These are phyloP conservation scores for Mediolabrus comicus DNA, from an alignment of 108 stramenopile genomes.

Conservation along the genomic window DNA sequence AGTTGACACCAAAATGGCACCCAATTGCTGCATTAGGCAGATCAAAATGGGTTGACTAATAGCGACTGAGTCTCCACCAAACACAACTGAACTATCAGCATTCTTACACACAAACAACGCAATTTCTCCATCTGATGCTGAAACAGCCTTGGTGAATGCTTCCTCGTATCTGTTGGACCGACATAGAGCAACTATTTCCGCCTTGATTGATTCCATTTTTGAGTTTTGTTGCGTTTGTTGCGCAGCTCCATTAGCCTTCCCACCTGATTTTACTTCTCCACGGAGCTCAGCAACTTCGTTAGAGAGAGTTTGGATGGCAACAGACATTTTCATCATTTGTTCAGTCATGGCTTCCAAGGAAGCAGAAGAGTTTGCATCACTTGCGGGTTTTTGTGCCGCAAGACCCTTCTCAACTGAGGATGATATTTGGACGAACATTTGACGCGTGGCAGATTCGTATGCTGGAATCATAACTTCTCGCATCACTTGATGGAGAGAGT, in stretches of 20 bases:
- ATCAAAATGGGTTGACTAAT: constrained; percentile 84
- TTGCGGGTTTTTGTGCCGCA: constrained; percentile 20
- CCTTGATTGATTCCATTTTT: constrained; percentile 29
- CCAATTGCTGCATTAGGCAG: constrained; percentile 88
- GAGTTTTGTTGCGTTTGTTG: neutral
- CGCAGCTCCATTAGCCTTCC: neutral
- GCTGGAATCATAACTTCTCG: constrained; percentile 75
- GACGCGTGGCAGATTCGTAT: constrained; percentile 64
- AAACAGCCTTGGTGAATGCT: constrained; percentile 81
- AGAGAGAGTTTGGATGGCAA: constrained; percentile 54
- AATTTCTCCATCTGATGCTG: constrained; percentile 65
- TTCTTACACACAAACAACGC: constrained; percentile 67
- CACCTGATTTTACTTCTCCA: constrained; percentile 1
- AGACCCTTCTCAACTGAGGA: constrained; percentile 42
- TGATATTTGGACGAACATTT: constrained; percentile 66
- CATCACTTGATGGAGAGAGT: constrained; percentile 49
- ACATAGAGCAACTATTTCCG: constrained; percentile 58
- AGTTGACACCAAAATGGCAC: constrained; percentile 53
- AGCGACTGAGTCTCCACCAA: constrained; percentile 43
- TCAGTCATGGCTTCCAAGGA: constrained; percentile 49
- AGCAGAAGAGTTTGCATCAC: constrained; percentile 22
- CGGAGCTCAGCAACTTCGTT: constrained; percentile 58
- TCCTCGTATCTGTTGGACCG: constrained; percentile 57
- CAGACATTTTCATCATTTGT: constrained; percentile 58
- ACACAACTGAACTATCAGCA: constrained; percentile 51